These are phyloP conservation scores for Hyaloscypha hepaticicola DNA, from an alignment of 495 filamentous ascomycete genomes.

Conservation along the genomic window DNA sequence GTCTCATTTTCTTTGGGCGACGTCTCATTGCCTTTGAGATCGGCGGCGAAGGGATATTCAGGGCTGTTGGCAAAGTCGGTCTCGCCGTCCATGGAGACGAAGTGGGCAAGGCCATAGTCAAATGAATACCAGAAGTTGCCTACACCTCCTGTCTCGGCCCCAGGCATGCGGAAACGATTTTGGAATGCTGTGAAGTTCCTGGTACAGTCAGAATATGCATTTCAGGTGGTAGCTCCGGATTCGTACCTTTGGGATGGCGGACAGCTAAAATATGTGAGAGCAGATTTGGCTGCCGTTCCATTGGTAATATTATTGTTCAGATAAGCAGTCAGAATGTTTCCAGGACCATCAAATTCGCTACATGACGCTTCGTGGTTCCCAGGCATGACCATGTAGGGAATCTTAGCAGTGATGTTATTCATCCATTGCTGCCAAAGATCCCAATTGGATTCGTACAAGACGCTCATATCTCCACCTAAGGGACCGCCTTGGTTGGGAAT, in stretches of 20 bases:
- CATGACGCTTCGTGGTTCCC: constrained; percentile 40
- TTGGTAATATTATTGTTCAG: constrained; percentile 39
- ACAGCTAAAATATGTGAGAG: constrained; percentile 48
- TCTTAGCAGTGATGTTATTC: constrained; percentile 32
- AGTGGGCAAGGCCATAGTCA: constrained; percentile 54
- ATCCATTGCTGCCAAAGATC: constrained; percentile 52
- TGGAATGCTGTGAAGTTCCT: constrained; percentile 39
- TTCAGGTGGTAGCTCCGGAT: neutral
- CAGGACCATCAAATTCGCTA: constrained; percentile 50
- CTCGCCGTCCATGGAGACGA: constrained; percentile 51
- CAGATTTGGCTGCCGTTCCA: constrained; percentile 30
- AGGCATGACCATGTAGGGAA: constrained; percentile 38
- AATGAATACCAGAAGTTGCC: constrained; percentile 61
- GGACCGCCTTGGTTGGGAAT: constrained; percentile 48
- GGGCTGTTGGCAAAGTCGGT: constrained; percentile 42
- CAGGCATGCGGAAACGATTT: constrained; percentile 50
- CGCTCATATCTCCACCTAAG: constrained; percentile 49
- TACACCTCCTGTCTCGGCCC: constrained; percentile 40
- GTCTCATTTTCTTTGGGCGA: constrained; percentile 43
- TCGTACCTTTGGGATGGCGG: constrained; percentile 39
- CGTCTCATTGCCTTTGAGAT: constrained; percentile 41
- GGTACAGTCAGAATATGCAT: constrained; percentile 1
- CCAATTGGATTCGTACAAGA: constrained; percentile 52
- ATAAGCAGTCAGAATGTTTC: constrained; percentile 48
- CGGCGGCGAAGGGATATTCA: constrained; percentile 43